These are phyloP conservation scores for Corinectria fuckeliana DNA, from an alignment of 2,329 filamentous ascomycete genomes.

Conservation along the genomic window DNA sequence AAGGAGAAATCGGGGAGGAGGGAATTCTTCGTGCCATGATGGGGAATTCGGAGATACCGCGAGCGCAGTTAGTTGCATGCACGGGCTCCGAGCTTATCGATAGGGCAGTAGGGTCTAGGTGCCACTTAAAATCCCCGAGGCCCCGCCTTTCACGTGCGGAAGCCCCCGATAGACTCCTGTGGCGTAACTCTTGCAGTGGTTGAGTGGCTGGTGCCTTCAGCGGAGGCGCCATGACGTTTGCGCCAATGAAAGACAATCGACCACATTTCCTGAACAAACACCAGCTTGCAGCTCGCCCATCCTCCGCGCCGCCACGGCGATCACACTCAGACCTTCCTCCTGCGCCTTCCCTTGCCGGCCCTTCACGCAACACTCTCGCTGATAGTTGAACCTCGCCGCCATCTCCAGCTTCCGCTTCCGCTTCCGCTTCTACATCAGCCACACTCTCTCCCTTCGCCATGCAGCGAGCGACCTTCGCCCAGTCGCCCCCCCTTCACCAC, in stretches of 20 bases:
- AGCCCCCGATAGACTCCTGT: neutral
- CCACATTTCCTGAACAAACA: slow-evolving; percentile 45
- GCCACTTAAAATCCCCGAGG: neutral
- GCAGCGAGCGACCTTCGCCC: slow-evolving; percentile 85
- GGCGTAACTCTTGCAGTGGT: neutral
- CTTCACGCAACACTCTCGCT: neutral
- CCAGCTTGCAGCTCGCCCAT: slow-evolving; percentile 31
- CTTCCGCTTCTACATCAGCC: slow-evolving; percentile 25
- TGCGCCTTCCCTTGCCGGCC: neutral
- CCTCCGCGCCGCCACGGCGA: slow-evolving; percentile 19
- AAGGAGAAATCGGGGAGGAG: slow-evolving; percentile 19
- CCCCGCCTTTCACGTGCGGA: slow-evolving; percentile 30
- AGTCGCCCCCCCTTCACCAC: slow-evolving; percentile 94
- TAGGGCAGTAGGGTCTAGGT: slow-evolving; percentile 9
- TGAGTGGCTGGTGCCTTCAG: slow-evolving; percentile 17
- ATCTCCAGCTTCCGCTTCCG: slow-evolving; percentile 13
- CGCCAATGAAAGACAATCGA: slow-evolving; percentile 40
- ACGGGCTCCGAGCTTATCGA: slow-evolving; percentile 24
- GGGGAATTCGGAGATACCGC: slow-evolving; percentile 34
- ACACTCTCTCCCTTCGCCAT: slow-evolving; percentile 57
- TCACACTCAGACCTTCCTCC: slow-evolving; percentile 3
- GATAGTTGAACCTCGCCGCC: neutral
- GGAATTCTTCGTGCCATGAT: slow-evolving; percentile 16
- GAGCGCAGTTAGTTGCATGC: too few relatives aligned
- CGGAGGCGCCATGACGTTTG: slow-evolving; percentile 34